Conservation (phyloP, 495 filamentous ascomycete species). For the Penicillium nucicola region DNA sequence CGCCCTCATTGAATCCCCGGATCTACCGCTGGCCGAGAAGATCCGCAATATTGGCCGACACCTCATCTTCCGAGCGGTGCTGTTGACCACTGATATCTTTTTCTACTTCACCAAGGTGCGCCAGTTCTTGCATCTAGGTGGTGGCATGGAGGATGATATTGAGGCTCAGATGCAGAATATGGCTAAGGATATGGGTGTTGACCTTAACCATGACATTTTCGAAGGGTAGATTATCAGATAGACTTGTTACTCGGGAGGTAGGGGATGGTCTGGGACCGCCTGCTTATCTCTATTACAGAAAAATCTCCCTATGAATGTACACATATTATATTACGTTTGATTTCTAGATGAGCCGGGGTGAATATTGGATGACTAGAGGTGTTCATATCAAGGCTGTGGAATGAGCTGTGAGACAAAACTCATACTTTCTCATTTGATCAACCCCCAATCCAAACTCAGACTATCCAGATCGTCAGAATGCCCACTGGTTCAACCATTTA, state of each 20-base stretch:
- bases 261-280: background rate
- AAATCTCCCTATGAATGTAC: background rate
- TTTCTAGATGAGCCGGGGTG: too few species aligned
- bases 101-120: conserved; percentile 77
- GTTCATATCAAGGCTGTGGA: too few species aligned
- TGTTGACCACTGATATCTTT: conserved; percentile 74
- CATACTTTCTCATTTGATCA: too few species aligned
- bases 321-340: too few species aligned
- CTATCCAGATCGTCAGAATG: too few species aligned
- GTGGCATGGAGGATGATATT: conserved; percentile 91
- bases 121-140: conserved; percentile 69
- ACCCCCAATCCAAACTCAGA: too few species aligned
- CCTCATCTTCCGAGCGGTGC: conserved; percentile 71
- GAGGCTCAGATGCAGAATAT: conserved; percentile 81
- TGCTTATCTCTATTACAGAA: background rate
- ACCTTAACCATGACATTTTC: conserved; percentile 82
- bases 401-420: too few species aligned
- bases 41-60: conserved; percentile 62
- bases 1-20: conserved; percentile 66
- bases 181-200: conserved; percentile 88
- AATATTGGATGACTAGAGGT: too few species aligned
- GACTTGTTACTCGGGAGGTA: background rate
- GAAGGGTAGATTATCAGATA: conserved; percentile 57
- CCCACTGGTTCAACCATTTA: too few species aligned
- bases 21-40: conserved; percentile 55